phyloP scores from a whole-genome alignment of 768 basidiomycete species.

The Auricularia cornea region DNA sequence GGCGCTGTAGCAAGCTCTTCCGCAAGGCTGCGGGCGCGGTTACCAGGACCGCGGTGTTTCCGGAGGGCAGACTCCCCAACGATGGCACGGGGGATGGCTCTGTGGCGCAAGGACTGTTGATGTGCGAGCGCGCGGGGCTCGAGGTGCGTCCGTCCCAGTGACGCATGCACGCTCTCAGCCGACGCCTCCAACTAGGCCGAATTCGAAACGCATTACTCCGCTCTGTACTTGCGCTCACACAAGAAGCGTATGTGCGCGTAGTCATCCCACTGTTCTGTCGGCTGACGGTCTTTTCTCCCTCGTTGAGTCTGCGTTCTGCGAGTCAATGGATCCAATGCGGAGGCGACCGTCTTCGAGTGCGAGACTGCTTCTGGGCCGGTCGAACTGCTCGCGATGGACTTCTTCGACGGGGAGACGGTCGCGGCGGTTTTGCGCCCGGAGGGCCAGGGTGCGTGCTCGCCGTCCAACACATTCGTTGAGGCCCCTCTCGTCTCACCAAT shows the following conservation, averaged over 20 bases:
- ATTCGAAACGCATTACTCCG: neutral
- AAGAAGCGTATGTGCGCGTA: neutral
- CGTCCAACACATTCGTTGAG: no score
- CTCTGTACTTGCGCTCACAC: neutral
- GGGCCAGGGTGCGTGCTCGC: conserved; percentile 21
- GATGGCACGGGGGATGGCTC: neutral
- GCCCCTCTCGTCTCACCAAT: neutral
- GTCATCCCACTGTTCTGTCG: neutral
- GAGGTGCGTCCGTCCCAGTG: no score
- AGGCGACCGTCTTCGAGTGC: conserved; percentile 37
- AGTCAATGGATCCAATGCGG: conserved; percentile 27
- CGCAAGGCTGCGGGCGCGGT: conserved; percentile 52
- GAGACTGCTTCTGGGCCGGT: conserved; percentile 31
- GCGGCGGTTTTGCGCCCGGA: conserved; percentile 54
- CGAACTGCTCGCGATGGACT: conserved; percentile 58
- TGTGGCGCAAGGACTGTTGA: neutral
- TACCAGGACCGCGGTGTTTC: conserved; percentile 24
- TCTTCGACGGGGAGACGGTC: conserved; percentile 69
- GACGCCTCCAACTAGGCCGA: neutral
- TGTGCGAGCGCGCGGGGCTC: neutral
- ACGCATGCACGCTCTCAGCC: no score
- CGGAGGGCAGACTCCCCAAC: no score
- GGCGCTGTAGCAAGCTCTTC: conserved; percentile 54
- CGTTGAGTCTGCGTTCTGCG: neutral
- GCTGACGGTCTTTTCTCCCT: neutral